phyloP scores from a whole-genome alignment of 345 rosid species.

The Camelina hispida region DNA sequence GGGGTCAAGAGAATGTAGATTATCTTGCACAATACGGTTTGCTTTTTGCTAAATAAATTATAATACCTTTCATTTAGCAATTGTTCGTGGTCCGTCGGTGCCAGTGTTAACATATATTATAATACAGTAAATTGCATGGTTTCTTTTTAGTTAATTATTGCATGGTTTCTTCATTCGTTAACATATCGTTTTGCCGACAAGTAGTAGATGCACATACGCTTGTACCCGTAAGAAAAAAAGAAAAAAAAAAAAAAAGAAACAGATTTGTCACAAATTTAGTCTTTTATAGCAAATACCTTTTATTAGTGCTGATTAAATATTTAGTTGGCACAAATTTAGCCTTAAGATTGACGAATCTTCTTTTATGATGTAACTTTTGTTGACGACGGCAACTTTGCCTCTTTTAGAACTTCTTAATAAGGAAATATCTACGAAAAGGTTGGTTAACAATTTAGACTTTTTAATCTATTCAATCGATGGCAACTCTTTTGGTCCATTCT shows the following conservation, averaged over 20 bases:
- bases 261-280: too few species aligned
- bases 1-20: slow-evolving; percentile 23
- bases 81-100: slow-evolving; percentile 34
- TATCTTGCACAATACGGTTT: slow-evolving; percentile 36
- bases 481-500: slow-evolving; percentile 24
- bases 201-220: slow-evolving; percentile 20
- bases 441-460: slow-evolving; percentile 18
- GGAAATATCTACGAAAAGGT: neutral
- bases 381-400: neutral
- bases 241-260: neutral
- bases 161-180: slow-evolving; percentile 19
- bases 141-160: neutral
- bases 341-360: slow-evolving; percentile 13
- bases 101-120: slow-evolving; percentile 23
- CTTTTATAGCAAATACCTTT: too few species aligned
- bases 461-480: neutral
- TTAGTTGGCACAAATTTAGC: slow-evolving; percentile 1
- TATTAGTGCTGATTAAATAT: neutral
- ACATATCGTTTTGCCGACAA: slow-evolving; percentile 18
- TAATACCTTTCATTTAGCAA: slow-evolving; percentile 11
- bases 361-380: slow-evolving; percentile 17
- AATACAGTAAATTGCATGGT: slow-evolving; percentile 26
- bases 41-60: slow-evolving; percentile 20
- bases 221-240: neutral
- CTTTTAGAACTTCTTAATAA: neutral